Evolutionary conservation across 345 rosid species (phyloP).

Genomic region (Citrus mangshanensis): DNA sequence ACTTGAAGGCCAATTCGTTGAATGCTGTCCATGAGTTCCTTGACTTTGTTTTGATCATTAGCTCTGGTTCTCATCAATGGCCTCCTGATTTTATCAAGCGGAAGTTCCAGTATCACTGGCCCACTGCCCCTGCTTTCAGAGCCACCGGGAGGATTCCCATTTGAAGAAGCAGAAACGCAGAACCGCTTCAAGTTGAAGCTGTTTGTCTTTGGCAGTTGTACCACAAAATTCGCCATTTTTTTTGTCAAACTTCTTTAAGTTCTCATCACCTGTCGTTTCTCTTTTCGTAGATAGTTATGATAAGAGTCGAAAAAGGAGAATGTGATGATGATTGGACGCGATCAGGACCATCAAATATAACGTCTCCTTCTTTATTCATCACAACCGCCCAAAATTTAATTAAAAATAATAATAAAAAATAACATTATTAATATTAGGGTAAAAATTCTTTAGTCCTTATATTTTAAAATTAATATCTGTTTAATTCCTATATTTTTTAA

Average conservation of each 20-base stretch:
- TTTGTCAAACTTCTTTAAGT: background rate
- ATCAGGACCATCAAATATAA: background rate
- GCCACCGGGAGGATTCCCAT: conserved; percentile 45
- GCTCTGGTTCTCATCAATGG: conserved; percentile 85
- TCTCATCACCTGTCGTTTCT: background rate
- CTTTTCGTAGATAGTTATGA: background rate
- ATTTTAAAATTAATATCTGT: too few relatives aligned
- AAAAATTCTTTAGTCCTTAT: too few relatives aligned
- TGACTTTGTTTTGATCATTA: conserved; percentile 75
- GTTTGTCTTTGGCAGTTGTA: conserved; percentile 35
- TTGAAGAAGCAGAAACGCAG: conserved; percentile 61
- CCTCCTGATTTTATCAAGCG: conserved; percentile 72
- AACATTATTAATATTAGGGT: background rate
- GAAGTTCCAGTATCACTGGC: conserved; percentile 67
- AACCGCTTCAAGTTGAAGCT: conserved; percentile 38
- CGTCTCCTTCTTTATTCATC: background rate
- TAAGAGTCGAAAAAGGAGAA: background rate
- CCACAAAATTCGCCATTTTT: conserved; percentile 56
- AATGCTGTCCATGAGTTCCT: conserved; percentile 86
- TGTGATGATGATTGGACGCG: background rate
- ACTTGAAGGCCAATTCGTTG: conserved; percentile 82
- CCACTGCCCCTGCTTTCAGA: conserved; percentile 37
- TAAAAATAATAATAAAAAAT: background rate
- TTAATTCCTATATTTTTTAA: too few relatives aligned
- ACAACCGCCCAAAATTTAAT: background rate